Evolutionary conservation across 139 green algal species (phyloP).

Genomic region (Micractinium sp.): DNA sequence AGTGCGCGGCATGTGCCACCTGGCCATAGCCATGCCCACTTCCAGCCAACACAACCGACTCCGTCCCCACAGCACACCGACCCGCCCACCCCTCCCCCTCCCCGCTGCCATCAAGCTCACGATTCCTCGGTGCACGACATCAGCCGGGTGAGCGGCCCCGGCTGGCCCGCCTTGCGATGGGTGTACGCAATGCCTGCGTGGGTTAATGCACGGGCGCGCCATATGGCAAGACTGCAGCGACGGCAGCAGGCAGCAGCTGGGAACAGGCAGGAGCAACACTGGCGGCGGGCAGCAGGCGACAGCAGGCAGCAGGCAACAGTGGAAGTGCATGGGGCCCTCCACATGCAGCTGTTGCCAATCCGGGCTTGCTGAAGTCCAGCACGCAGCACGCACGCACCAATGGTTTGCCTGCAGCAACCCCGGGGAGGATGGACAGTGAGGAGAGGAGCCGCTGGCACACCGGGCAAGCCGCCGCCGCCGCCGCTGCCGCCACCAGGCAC

Average conservation of each 20-base stretch:
- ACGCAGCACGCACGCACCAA: slow-evolving; percentile 44
- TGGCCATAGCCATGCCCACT: too few relatives aligned
- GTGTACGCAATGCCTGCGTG: slow-evolving; percentile 36
- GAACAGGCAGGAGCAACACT: too few relatives aligned
- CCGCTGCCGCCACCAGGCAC: background rate
- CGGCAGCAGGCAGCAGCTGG: background rate
- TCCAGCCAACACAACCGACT: too few relatives aligned
- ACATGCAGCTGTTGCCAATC: too few relatives aligned
- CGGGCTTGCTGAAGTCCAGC: background rate
- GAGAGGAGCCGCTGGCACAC: background rate
- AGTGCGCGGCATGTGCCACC: background rate
- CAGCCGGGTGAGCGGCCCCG: slow-evolving; percentile 71
- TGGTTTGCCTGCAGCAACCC: slow-evolving; percentile 44
- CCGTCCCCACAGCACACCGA: background rate
- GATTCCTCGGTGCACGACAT: slow-evolving; percentile 76
- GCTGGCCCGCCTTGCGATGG: slow-evolving; percentile 61
- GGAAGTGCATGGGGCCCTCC: background rate
- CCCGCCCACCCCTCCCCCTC: background rate
- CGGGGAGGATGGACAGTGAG: background rate
- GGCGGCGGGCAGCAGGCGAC: background rate
- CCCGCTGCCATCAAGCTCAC: background rate
- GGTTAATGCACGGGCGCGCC: background rate
- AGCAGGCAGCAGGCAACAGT: background rate
- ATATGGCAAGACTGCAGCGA: background rate
- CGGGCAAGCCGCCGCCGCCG: background rate